Conservation (phyloP, 2,329 filamentous ascomycete species). For the Juglanconis juglandina region DNA sequence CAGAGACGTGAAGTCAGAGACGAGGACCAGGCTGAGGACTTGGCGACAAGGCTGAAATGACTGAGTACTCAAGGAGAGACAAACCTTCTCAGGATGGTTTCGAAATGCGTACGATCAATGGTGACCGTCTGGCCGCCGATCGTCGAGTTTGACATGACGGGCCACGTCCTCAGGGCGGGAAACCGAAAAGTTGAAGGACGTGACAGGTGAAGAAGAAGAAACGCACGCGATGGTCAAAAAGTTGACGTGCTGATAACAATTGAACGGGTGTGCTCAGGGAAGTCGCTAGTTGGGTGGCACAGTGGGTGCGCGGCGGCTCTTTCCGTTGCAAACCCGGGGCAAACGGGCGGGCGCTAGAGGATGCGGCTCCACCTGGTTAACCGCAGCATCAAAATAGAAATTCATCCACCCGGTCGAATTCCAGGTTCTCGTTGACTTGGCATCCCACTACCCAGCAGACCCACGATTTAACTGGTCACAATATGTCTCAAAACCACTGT, state of each 20-base stretch:
- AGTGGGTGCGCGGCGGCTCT: background rate
- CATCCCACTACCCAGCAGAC: too few species aligned
- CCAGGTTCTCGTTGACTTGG: background rate
- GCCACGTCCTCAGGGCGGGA: background rate
- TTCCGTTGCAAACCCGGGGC: background rate
- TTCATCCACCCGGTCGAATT: background rate
- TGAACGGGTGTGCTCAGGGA: background rate
- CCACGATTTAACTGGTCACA: too few species aligned
- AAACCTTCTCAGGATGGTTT: constrained; percentile 60
- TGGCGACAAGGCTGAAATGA: background rate
- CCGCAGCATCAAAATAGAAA: background rate
- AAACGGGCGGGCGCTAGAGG: background rate
- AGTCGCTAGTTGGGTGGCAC: background rate
- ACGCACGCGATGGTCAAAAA: background rate
- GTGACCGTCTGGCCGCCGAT: constrained; percentile 39
- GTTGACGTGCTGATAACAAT: background rate
- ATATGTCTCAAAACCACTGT: too few species aligned
- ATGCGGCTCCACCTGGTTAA: background rate
- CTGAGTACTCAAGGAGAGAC: constrained; percentile 18
- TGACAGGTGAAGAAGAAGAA: background rate
- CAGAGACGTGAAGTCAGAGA: background rate
- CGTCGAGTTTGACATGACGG: constrained; percentile 9
- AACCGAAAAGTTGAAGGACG: background rate
- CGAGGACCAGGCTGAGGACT: constrained; percentile 4
- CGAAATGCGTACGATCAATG: constrained; percentile 58